Conservation (phyloP, 164 flowering plant genomes). For the Buxus sempervirens region DNA sequence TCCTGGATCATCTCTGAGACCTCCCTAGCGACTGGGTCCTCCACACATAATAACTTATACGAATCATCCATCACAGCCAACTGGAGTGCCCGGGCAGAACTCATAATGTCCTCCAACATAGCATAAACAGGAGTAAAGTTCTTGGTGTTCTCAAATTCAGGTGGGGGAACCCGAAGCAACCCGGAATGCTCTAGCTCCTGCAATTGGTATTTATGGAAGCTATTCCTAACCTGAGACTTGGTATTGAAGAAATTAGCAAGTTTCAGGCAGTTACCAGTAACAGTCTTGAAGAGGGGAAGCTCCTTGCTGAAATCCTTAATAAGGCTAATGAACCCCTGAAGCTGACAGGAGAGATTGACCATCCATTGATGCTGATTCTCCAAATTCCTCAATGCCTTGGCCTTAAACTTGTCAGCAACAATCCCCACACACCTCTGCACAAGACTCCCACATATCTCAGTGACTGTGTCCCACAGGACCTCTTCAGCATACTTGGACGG, state of each 20-base stretch:
- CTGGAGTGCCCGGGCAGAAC: conserved; percentile 61
- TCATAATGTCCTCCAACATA: conserved; percentile 63
- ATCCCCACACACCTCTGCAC: conserved; percentile 76
- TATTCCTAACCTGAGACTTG: conserved; percentile 45
- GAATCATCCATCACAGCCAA: conserved; percentile 62
- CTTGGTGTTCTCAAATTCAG: conserved; percentile 21
- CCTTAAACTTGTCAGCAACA: conserved; percentile 73
- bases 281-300: conserved; percentile 60
- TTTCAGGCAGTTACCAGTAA: conserved; percentile 56
- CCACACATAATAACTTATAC: conserved; percentile 52
- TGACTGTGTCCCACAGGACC: conserved; percentile 65
- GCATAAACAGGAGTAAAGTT: conserved; percentile 37
- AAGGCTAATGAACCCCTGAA: conserved; percentile 66
- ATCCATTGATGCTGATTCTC: conserved; percentile 87
- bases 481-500: conserved; percentile 85
- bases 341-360: conserved; percentile 84
- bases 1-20: conserved; percentile 67
- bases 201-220: conserved; percentile 65
- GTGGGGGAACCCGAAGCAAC: conserved; percentile 48
- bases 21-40: conserved; percentile 66
- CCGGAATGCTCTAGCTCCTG: conserved; percentile 65
- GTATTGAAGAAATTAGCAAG: conserved; percentile 59
- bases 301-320: conserved; percentile 72
- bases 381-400: conserved; percentile 72
- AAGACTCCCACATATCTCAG: conserved; percentile 54